Evolutionary conservation across 768 basidiomycete species (phyloP), one percentile per base, ranked within the genome.

Genomic region (Kondoa malvinella): DNA sequence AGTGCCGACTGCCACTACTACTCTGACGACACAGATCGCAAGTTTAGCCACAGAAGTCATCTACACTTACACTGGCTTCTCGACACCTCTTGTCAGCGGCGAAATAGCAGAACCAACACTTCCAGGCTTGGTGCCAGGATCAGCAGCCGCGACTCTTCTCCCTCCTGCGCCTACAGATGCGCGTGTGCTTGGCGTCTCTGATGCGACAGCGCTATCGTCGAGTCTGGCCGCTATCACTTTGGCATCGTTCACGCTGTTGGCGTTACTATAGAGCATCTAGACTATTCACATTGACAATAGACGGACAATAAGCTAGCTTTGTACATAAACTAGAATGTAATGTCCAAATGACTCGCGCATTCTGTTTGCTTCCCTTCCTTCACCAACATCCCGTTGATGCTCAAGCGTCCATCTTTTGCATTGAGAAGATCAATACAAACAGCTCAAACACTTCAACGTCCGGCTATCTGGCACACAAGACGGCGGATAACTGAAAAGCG

Each of bases 31-130:
- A 3, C 16, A 26, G 4, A 63, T 63, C 12, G 27, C 61, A 8
- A 30, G 27, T 29, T 32, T 63, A 17, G n/a, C 32, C 16, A 21
- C 27, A 33, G 61, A 63, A 63, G 30, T 63, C 26, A 32, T n/a
- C 26, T 63, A 63, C 32, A 63, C 61, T 12, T 29, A 17, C 15
- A 63, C 61, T 17, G 61, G 61, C 27, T 63, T 31, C 61, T 63
- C 61, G 27, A 63, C 61, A 33, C 61, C 61, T 26, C 30, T 26
- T 14, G 25, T 60, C 12, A 29, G 25, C 27, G 58, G 58, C 12
- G 58, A 25, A 25, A 29, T 31, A 12, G 4, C 30, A 4, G 58
- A 25, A 25, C 25, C 58, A 26, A 63, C 61, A 16, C 29, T 21
- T 4, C 4, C 61, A 27, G 32, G 32, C 30, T n/a, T 27, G 32